phyloP scores from a whole-genome alignment of 1,284 basidiomycete genomes.

The Exobasidium cylindrosporum region DNA sequence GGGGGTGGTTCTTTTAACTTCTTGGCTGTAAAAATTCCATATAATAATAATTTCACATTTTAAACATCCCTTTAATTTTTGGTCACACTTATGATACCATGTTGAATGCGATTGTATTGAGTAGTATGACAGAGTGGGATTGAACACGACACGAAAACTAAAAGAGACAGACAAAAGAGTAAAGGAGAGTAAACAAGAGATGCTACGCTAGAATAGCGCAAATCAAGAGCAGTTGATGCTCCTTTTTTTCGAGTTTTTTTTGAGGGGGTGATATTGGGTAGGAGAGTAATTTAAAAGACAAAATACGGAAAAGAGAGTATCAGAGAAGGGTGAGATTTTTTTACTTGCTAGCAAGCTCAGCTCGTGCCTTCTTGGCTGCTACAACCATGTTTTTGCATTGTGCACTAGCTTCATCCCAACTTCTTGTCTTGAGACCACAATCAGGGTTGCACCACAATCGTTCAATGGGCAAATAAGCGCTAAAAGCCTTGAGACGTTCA shows the following conservation, averaged over 20 bases:
- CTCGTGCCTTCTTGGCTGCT: slow-evolving; percentile 80
- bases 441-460: slow-evolving; percentile 82
- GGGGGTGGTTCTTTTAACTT: no score
- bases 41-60: no score
- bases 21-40: no score
- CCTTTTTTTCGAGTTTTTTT: not conserved
- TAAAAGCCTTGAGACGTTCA: slow-evolving; percentile 81
- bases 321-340: not conserved
- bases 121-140: not conserved
- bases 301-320: not conserved
- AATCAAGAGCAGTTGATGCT: slow-evolving; percentile 7
- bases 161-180: not conserved
- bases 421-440: slow-evolving; percentile 60
- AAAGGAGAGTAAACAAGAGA: not conserved
- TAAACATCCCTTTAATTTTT: no score
- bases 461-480: slow-evolving; percentile 48
- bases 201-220: not conserved
- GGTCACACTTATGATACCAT: not conserved
- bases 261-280: not conserved
- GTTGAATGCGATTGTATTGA: slow-evolving; percentile 10
- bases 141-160: not conserved
- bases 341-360: slow-evolving; percentile 45
- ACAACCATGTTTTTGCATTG: slow-evolving; percentile 50
- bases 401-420: slow-evolving; percentile 65
- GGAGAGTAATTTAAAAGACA: not conserved